Percentiles rank a stretch among this genome's conserved stretches.
Evolutionary conservation across 441 rosid species (phyloP).

Genomic region (Euphorbia celastroides): DNA sequence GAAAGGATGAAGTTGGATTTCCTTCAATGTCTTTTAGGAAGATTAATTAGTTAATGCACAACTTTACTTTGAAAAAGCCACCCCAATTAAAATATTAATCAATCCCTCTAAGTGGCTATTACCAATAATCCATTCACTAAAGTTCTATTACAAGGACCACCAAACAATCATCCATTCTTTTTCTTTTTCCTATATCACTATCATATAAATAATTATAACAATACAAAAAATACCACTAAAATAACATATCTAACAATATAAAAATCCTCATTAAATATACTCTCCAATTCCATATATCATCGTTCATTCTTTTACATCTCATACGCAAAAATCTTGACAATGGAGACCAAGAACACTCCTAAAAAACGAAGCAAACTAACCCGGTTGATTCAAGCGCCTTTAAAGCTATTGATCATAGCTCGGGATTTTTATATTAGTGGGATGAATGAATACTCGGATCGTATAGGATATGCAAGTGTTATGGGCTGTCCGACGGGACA

Average conservation of each 20-base stretch:
- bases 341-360: constrained; percentile 18
- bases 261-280: background rate
- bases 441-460: constrained; percentile 46
- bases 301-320: background rate
- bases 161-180: background rate
- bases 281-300: background rate
- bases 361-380: constrained; percentile 27
- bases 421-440: constrained; percentile 47
- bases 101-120: background rate
- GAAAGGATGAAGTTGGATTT: background rate
- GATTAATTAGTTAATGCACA: background rate
- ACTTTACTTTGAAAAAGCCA: background rate
- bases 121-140: background rate
- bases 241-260: background rate
- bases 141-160: background rate
- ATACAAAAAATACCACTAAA: background rate
- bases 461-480: constrained; percentile 24
- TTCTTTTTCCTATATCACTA: background rate
- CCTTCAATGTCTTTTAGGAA: background rate
- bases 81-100: background rate
- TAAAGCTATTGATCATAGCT: constrained; percentile 40
- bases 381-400: constrained; percentile 36
- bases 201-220: background rate
- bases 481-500: constrained; percentile 42
- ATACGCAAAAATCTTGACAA: background rate